Evolutionary conservation across 345 rosid genomes (phyloP), one percentile per base, ranked within the genome.

Genomic region (Ceriops tagal): DNA sequence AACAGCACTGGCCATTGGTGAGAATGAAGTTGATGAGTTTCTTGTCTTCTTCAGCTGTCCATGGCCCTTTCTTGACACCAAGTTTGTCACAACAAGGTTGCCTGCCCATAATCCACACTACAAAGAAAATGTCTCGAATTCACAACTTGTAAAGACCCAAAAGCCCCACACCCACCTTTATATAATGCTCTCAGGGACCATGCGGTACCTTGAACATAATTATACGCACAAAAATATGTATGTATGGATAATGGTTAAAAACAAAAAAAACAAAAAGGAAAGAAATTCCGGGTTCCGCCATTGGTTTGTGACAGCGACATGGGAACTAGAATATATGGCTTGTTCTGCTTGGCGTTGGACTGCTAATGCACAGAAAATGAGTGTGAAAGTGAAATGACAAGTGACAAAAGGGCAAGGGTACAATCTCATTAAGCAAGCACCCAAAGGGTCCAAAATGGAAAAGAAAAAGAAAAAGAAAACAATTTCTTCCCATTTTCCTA

Each of bases 151-250:
- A 77, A 81, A 78, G 80, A 74, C 79, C 64, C 79, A 69, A 79
- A 65, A 76, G 83, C 83, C 75, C 82, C 73, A 62, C 87, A 83
- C 70, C 86, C 66, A 68, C 80, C 80, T 78, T 73, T 80, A 76
- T 78, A 76, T 79, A 73, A 75, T 62, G 63, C 58, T 64, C 64
- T 62, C 76, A 62, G 46, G 46, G 46, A 11, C 46, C 78, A 74
- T 66, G 67, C 60, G 66, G 1, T 13, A 66, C 71, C 52, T 32
- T n/a, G 5, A 9, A 6, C 39, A 56, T 43, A 58, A 56, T n/a
- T 51, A 43, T 19, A 24, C 18, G 21, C 6, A 49, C 6, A 46
- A 11, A 46, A 11, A 60, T 6, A 59, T 3, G 18, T 5, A 30
- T 7, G 32, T 55, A 39, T 11, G 26, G 21, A 59, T 51, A 31